Percentiles rank a stretch among this genome's conserved stretches.
Conservation (phyloP, 2,329 filamentous ascomycete genomes). For the Bipolaris gigantea region DNA sequence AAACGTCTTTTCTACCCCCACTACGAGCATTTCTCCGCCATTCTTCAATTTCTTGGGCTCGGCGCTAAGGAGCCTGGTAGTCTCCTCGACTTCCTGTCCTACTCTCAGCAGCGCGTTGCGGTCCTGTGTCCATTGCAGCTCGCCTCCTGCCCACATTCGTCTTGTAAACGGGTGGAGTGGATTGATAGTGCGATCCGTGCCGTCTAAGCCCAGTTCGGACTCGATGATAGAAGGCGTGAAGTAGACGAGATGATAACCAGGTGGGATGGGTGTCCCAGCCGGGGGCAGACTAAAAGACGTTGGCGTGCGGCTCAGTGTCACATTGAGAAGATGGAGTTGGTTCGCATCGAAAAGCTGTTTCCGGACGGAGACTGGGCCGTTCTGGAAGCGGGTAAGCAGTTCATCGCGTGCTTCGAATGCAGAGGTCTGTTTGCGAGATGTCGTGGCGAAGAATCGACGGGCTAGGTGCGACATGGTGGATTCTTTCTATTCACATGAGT, state of each 20-base stretch:
- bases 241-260: slow-evolving; percentile 83
- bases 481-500: too few species aligned
- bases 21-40: slow-evolving; percentile 60
- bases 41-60: slow-evolving; percentile 55
- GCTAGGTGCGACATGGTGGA: slow-evolving; percentile 19
- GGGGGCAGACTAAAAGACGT: slow-evolving; percentile 24
- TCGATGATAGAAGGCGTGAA: slow-evolving; percentile 74
- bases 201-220: slow-evolving; percentile 71
- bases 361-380: slow-evolving; percentile 32
- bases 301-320: slow-evolving; percentile 32
- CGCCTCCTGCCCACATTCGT: slow-evolving; percentile 91
- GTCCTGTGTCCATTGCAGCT: slow-evolving; percentile 58
- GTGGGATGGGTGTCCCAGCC: slow-evolving; percentile 53
- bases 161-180: slow-evolving; percentile 72
- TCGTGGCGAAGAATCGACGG: slow-evolving; percentile 27
- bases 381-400: slow-evolving; percentile 36
- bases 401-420: slow-evolving; percentile 36
- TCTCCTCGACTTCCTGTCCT: slow-evolving; percentile 46
- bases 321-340: slow-evolving; percentile 36
- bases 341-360: slow-evolving; percentile 39
- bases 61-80: slow-evolving; percentile 49
- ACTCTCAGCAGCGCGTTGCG: slow-evolving; percentile 25
- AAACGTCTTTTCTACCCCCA: slow-evolving; percentile 60
- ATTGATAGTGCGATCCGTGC: slow-evolving; percentile 77
- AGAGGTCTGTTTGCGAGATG: slow-evolving; percentile 21